Evolutionary conservation across 345 rosid species (phyloP).

Genomic region (Eucalyptus victrix): DNA sequence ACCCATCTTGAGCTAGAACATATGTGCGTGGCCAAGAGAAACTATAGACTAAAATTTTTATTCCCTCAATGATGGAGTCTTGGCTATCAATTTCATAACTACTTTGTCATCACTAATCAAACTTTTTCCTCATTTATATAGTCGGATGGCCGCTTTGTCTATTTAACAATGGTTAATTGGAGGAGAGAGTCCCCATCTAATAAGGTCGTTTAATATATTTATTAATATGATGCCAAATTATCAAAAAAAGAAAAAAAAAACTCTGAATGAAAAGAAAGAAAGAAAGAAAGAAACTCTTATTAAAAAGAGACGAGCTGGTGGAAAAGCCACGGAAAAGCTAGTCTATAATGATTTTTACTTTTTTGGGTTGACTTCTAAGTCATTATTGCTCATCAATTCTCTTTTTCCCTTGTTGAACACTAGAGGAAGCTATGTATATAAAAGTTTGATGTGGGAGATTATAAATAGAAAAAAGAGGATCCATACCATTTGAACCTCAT

Average conservation of each 20-base stretch:
- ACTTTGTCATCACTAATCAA: background rate
- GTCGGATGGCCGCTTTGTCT: background rate
- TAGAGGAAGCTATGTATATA: background rate
- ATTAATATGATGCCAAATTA: background rate
- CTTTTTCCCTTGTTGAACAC: background rate
- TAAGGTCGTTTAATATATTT: background rate
- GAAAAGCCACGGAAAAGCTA: background rate
- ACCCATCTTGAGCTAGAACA: background rate
- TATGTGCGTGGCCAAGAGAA: background rate
- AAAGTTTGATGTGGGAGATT: background rate
- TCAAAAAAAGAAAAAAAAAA: background rate
- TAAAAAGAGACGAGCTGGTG: background rate
- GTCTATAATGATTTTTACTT: background rate
- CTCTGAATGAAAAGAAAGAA: background rate
- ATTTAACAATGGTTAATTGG: background rate
- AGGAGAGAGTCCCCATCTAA: background rate
- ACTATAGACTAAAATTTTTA: background rate
- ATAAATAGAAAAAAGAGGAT: background rate
- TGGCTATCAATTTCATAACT: background rate
- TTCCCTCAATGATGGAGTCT: background rate
- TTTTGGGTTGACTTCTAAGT: background rate
- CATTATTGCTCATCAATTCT: background rate
- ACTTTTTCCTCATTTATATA: background rate
- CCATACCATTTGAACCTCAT: background rate
- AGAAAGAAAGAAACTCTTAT: background rate